phyloP scores from a whole-genome alignment of 1,284 basidiomycete genomes.

The Cryptococcus amylolentus region DNA sequence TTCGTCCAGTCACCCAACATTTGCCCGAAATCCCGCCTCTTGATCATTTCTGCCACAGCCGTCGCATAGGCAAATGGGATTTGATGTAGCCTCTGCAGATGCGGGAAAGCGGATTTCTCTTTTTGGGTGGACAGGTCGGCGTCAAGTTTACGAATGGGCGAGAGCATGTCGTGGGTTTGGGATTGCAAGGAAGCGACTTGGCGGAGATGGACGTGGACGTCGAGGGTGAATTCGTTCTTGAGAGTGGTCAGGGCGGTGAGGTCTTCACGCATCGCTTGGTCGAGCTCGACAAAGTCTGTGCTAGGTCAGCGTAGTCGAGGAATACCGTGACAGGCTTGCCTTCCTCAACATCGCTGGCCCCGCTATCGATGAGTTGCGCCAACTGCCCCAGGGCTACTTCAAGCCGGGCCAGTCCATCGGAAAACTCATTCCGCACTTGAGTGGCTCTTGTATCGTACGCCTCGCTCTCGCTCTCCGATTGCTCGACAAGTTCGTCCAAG shows the following conservation, averaged over 20 bases:
- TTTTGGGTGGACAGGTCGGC: slow-evolving; percentile 60
- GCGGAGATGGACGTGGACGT: slow-evolving; percentile 63
- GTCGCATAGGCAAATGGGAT: slow-evolving; percentile 92
- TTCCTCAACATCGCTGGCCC: slow-evolving; percentile 15
- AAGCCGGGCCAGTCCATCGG: slow-evolving; percentile 30
- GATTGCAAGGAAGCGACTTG: slow-evolving; percentile 71
- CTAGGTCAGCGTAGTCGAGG: slow-evolving; percentile 1
- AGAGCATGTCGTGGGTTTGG: slow-evolving; percentile 66
- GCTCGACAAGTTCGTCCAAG: slow-evolving; percentile 60
- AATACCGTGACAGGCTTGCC: slow-evolving; percentile 7
- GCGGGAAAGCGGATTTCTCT: slow-evolving; percentile 70
- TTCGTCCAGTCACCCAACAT: slow-evolving; percentile 70
- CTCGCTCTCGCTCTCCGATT: slow-evolving; percentile 67
- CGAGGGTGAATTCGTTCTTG: slow-evolving; percentile 70
- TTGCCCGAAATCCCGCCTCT: slow-evolving; percentile 80
- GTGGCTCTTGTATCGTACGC: slow-evolving; percentile 59
- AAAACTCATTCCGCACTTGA: slow-evolving; percentile 51
- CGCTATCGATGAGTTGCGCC: slow-evolving; percentile 24
- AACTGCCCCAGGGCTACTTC: slow-evolving; percentile 36
- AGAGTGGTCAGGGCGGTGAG: slow-evolving; percentile 37
- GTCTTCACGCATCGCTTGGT: slow-evolving; percentile 44
- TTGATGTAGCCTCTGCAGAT: slow-evolving; percentile 80
- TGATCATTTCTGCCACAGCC: slow-evolving; percentile 83
- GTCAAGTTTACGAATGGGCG: slow-evolving; percentile 62
- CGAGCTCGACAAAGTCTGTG: slow-evolving; percentile 33